Conservation (phyloP, 225 moss, liverwort and hornwort genomes). For the Polytrichum formosum region DNA sequence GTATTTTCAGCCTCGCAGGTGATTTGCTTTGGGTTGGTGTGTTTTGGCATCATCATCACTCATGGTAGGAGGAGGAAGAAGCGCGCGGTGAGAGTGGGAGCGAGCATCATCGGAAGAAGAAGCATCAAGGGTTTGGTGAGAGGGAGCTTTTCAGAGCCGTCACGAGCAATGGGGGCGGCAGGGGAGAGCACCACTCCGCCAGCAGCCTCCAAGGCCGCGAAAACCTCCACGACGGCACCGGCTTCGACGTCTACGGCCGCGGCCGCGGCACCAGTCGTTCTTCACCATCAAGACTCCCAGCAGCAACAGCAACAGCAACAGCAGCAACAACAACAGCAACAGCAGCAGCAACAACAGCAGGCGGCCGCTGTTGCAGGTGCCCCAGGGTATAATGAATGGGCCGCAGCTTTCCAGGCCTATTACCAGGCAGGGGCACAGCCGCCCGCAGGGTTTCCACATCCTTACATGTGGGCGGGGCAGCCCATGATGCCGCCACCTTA, state of each 20-base stretch:
- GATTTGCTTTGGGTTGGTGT: too few species aligned
- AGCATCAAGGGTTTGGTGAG: constrained; percentile 6
- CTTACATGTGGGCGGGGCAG: constrained; percentile 67
- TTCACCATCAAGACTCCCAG: not conserved
- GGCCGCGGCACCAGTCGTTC: not conserved
- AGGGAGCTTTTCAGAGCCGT: not conserved
- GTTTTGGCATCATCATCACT: too few species aligned
- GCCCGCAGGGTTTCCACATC: constrained; percentile 43
- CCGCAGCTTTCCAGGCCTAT: constrained; percentile 64
- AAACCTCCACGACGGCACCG: constrained; percentile 28
- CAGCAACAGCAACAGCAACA: not conserved
- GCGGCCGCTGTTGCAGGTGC: constrained; percentile 1
- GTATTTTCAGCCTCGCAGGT: too few species aligned
- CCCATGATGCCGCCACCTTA: constrained; percentile 65
- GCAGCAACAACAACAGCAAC: not conserved
- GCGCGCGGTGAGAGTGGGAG: not conserved
- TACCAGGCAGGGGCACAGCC: constrained; percentile 46
- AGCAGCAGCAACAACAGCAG: constrained; percentile 14
- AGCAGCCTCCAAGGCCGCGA: constrained; percentile 40
- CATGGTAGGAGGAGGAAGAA: not conserved
- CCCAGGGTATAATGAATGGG: constrained; percentile 49
- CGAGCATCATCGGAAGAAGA: not conserved
- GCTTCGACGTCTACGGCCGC: constrained; percentile 1
- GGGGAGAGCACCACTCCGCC: constrained; percentile 50
- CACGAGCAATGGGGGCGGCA: constrained; percentile 48